phyloP scores from a whole-genome alignment of 2,329 filamentous ascomycete genomes.

The Mariannaea elegans region DNA sequence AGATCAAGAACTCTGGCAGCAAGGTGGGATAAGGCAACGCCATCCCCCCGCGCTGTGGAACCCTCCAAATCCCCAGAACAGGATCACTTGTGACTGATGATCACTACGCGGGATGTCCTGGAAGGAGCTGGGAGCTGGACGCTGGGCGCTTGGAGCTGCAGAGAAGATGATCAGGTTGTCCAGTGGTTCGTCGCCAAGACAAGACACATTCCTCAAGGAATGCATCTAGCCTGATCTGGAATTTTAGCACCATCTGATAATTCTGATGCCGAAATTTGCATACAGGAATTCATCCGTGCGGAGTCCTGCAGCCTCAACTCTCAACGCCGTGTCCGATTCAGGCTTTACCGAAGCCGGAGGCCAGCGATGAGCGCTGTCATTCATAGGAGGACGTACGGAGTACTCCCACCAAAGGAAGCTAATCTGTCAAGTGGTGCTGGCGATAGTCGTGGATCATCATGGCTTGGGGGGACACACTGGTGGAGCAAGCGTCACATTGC shows the following conservation, averaged over 20 bases:
- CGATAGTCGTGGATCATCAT: background rate
- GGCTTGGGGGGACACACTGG: background rate
- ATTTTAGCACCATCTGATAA: constrained; percentile 14
- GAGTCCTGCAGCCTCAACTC: background rate
- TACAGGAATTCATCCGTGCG: background rate
- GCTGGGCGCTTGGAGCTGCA: background rate
- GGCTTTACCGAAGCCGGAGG: background rate
- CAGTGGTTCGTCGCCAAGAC: too few relatives aligned
- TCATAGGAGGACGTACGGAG: constrained; percentile 12
- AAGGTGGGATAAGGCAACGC: too few relatives aligned
- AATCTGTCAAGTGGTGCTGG: background rate
- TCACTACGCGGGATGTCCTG: constrained; percentile 13
- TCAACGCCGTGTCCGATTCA: background rate
- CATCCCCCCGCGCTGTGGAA: constrained; percentile 7
- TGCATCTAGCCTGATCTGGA: background rate
- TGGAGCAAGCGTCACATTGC: constrained; percentile 22
- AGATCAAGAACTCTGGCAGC: too few relatives aligned
- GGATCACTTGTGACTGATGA: background rate
- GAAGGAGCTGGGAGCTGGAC: too few relatives aligned
- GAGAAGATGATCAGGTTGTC: background rate
- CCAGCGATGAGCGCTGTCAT: background rate
- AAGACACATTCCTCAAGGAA: background rate
- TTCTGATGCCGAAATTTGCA: background rate
- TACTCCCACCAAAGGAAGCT: constrained; percentile 8
- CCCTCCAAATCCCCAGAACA: constrained; percentile 11